phyloP scores from a whole-genome alignment of 2,329 filamentous ascomycete genomes.

The Plenodomus tracheiphilus region DNA sequence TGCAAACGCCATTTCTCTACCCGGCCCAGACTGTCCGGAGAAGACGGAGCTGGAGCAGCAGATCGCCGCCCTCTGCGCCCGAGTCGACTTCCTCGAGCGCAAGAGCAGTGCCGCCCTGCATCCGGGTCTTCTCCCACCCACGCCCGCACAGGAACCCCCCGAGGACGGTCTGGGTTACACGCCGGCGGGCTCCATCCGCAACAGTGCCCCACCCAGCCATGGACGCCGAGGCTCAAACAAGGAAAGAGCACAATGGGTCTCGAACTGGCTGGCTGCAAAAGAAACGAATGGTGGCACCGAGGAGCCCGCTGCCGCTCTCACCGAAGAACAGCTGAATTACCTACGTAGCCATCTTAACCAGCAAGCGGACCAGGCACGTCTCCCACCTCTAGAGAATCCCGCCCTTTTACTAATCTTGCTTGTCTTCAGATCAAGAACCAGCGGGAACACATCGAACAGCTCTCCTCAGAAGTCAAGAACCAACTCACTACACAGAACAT shows the following conservation, averaged over 20 bases:
- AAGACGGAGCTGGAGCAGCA: conserved; percentile 83
- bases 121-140: conserved; percentile 68
- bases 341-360: conserved; percentile 90
- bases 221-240: conserved; percentile 38
- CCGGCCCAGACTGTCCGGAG: conserved; percentile 73
- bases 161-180: conserved; percentile 59
- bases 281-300: conserved; percentile 53
- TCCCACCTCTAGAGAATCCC: background rate
- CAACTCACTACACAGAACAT: conserved; percentile 84
- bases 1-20: conserved; percentile 68
- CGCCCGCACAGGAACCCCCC: conserved; percentile 69
- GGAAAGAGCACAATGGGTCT: conserved; percentile 50
- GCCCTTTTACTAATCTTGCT: background rate
- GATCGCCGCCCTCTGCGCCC: conserved; percentile 73
- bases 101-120: conserved; percentile 66
- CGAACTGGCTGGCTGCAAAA: conserved; percentile 58
- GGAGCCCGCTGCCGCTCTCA: conserved; percentile 60
- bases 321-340: conserved; percentile 81
- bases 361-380: conserved; percentile 72
- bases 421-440: conserved; percentile 69
- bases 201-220: conserved; percentile 30
- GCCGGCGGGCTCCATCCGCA: conserved; percentile 42
- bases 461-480: conserved; percentile 82
- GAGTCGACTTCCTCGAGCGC: conserved; percentile 82
- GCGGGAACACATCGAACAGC: conserved; percentile 80